phyloP scores from a whole-genome alignment of 352 stramenopile genomes.

The Phytophthora tentaculata region DNA sequence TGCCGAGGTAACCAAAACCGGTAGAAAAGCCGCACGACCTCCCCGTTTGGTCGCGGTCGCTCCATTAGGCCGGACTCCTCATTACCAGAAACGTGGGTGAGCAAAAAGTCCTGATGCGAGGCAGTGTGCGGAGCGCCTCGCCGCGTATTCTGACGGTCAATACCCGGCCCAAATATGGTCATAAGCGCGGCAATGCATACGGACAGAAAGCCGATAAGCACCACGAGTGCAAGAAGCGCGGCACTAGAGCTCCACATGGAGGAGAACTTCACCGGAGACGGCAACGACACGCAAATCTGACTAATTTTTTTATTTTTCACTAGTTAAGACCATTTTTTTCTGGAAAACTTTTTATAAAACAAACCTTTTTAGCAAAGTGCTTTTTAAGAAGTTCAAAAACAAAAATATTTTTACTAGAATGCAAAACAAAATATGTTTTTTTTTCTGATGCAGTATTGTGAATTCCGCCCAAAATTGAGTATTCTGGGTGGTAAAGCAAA shows the following conservation, averaged over 20 bases:
- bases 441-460: no score
- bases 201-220: slow-evolving; percentile 22
- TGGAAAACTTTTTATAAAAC: no score
- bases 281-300: background rate
- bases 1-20: slow-evolving; percentile 69
- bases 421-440: no score
- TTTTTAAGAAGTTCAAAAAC: no score
- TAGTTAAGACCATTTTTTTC: no score
- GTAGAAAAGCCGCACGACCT: slow-evolving; percentile 69
- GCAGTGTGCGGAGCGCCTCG: slow-evolving; percentile 43
- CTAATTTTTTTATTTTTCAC: no score
- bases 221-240: slow-evolving; percentile 17
- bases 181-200: slow-evolving; percentile 34
- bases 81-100: slow-evolving; percentile 47
- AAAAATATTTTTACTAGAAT: no score
- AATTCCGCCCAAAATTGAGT: no score
- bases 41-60: slow-evolving; percentile 40
- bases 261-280: background rate
- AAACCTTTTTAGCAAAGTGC: no score
- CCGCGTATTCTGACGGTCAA: slow-evolving; percentile 57
- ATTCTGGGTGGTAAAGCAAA: no score
- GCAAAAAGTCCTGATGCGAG: slow-evolving; percentile 62
- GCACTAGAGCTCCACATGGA: slow-evolving; percentile 28
- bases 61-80: slow-evolving; percentile 64
- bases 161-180: slow-evolving; percentile 61